Base-by-base conservation (phyloP, 495 filamentous ascomycete genomes). In the Penicillium alfredii region DNA sequence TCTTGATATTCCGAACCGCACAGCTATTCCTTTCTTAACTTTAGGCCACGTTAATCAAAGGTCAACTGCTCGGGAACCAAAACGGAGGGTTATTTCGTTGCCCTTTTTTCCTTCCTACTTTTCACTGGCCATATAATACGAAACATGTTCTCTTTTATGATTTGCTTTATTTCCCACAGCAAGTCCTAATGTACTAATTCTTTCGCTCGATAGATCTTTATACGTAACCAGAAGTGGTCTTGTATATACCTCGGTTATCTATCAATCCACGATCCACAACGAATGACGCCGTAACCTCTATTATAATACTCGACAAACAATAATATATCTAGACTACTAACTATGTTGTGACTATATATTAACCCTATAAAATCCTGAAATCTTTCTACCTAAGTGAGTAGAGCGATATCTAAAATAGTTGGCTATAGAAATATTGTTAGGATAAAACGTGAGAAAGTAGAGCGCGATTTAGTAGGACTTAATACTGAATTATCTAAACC, bases 71-170 rank as follows among this genome's bases (percentile, higher is more conserved):
- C n/a, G n/a, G n/a, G n/a, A n/a, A n/a, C n/a, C n/a, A n/a, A n/a
- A n/a, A n/a, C n/a, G n/a, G n/a, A n/a, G n/a, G n/a, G n/a, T n/a
- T n/a, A n/a, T n/a, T n/a, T n/a, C n/a, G n/a, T n/a, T n/a, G n/a
- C n/a, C n/a, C n/a, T n/a, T n/a, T n/a, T n/a, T n/a, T n/a, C n/a
- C n/a, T n/a, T n/a, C n/a, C n/a, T n/a, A n/a, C n/a, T n/a, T n/a
- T n/a, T n/a, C n/a, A n/a, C n/a, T n/a, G n/a, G n/a, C 34, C 34
- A 27, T 20, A 15, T 4, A 32, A 39, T 39, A 39, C 28, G 28
- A 4, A 39, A 20, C 36, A 39, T 39, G 9, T 39, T 25, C 3
- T 39, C 28, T 14, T 23, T 32, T 12, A 8, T 39, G 28, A 31
- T 2, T n/a, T 17, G 13, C 19, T 18, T 8, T 12, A n/a, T 27